Conservation (phyloP, 2,329 filamentous ascomycete genomes). For the Fusarium virguliforme region DNA sequence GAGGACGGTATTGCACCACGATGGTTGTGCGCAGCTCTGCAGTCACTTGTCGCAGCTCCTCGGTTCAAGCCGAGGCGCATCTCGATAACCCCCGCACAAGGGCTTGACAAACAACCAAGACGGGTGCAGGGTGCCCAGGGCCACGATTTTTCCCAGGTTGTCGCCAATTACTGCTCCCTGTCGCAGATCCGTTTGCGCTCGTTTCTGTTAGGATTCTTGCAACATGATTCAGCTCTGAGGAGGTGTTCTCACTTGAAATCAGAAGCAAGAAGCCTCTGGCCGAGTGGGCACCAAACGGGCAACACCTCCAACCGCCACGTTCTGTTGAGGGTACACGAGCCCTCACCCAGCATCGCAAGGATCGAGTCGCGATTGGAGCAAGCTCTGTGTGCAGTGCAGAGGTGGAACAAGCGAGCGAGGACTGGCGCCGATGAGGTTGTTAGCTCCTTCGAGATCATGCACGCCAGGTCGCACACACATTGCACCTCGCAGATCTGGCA, state of each 20-base stretch:
- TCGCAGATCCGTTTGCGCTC: conserved; percentile 1
- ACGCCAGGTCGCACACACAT: conserved; percentile 49
- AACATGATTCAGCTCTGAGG: neutral
- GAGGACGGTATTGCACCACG: conserved; percentile 38
- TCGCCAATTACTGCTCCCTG: conserved; percentile 8
- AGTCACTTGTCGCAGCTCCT: conserved; percentile 35
- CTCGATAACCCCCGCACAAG: conserved; percentile 25
- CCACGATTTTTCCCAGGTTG: conserved; percentile 11
- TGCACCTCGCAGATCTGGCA: conserved; percentile 50
- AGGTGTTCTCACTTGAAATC: conserved; percentile 14
- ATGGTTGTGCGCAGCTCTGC: conserved; percentile 26
- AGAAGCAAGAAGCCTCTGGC: conserved; percentile 12
- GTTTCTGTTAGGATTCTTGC: neutral
- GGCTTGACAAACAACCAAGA: conserved; percentile 33
- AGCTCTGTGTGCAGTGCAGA: conserved; percentile 33
- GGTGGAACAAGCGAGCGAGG: conserved; percentile 50
- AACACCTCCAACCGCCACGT: conserved; percentile 19
- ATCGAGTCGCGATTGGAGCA: conserved; percentile 26
- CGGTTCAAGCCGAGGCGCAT: conserved; percentile 39
- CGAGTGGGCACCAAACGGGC: neutral
- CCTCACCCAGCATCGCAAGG: conserved; percentile 9
- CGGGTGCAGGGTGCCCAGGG: conserved; percentile 7
- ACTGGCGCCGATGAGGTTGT: conserved; percentile 48
- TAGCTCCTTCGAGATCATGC: conserved; percentile 51
- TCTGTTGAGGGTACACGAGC: conserved; percentile 23